Conservation (phyloP, 257 asterid species). For the Verbena officinalis region DNA sequence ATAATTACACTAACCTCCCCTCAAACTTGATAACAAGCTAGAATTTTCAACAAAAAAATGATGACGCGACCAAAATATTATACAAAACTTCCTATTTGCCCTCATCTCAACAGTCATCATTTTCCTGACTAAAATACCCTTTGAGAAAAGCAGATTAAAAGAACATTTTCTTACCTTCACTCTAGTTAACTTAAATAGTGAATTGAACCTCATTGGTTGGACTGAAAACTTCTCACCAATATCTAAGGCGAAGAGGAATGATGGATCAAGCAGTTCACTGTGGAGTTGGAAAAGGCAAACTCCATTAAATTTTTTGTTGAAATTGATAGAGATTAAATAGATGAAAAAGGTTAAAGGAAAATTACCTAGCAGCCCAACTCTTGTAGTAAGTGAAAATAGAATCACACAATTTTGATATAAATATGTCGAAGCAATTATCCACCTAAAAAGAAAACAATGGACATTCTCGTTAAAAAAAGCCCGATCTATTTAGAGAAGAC, state of each 20-base stretch:
- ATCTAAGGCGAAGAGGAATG: constrained; percentile 91
- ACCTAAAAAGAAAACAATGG: constrained; percentile 53
- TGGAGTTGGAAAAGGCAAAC: constrained; percentile 34
- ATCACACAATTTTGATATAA: constrained; percentile 82
- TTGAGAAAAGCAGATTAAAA: constrained; percentile 12
- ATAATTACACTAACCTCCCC: too few relatives aligned
- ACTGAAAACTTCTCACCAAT: constrained; percentile 82
- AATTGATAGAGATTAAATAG: constrained; percentile 17
- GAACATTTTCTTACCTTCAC: constrained; percentile 66
- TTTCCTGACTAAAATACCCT: too few relatives aligned
- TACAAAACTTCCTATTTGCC: too few relatives aligned
- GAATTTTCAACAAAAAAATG: too few relatives aligned
- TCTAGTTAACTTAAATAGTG: constrained; percentile 80
- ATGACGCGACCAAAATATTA: too few relatives aligned
- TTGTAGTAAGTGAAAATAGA: constrained; percentile 86
- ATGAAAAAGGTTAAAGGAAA: constrained; percentile 29
- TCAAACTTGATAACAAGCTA: too few relatives aligned
- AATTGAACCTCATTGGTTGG: constrained; percentile 85
- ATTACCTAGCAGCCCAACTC: constrained; percentile 99
- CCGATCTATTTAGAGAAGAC: constrained; percentile 12
- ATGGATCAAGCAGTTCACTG: constrained; percentile 95
- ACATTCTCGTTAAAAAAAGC: constrained; percentile 15
- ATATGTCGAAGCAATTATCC: constrained; percentile 95
- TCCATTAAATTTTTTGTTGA: neutral
- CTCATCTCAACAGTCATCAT: too few relatives aligned